Base-by-base conservation (phyloP, 495 filamentous ascomycete genomes). In the Chlorociboria aeruginascens region DNA sequence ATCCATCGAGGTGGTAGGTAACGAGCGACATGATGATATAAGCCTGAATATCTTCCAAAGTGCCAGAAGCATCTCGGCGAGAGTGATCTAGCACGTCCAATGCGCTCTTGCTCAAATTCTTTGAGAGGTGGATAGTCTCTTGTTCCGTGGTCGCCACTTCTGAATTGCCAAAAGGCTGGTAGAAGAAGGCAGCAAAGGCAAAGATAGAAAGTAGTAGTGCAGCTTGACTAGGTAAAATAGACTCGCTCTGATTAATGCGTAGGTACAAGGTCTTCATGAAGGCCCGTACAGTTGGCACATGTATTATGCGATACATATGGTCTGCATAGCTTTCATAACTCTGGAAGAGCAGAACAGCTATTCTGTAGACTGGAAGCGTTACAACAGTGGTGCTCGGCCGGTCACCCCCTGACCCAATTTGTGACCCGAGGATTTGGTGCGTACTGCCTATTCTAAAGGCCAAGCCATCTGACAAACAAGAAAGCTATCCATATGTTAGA, bases 11-110 rank as follows among this genome's bases (percentile, higher is more conserved):
- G 47, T 69, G 70, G 1, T 68, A 55, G 0, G 58, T 46, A 29
- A 63, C 57, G 12, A 67, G 59, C 0, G 61, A 60, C 6, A 72
- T 57, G 2, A 73, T 60, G 49, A 71, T 63, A n/a, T 62, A 53
- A 8, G 69, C 70, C 44, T 73, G 70, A 6, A 73, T 50, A 6
- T 69, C 70, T 41, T 70, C 64, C n/a, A 69, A 46, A 0, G 58
- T 69, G 0, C 69, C 67, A 38, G 60, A 65, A 3, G 61, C 52
- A 46, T 40, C 34, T 64, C 66, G 31, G 59, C 65, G 44, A 53
- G 46, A 32, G 52, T 55, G 7, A 56, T 59, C 9, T 51, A 61
- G 11, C 57, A 55, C 8, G 53, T 57, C 54, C 43, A 57, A 32
- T 49, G 54, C 46, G 14, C 49, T 44, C 16, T 48, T 48, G 43